A percentile compares a stretch with the other conserved stretches of the same genome.
phyloP scores from a whole-genome alignment of 805 yeast genomes.

The Starmerella potacharoeniae region DNA sequence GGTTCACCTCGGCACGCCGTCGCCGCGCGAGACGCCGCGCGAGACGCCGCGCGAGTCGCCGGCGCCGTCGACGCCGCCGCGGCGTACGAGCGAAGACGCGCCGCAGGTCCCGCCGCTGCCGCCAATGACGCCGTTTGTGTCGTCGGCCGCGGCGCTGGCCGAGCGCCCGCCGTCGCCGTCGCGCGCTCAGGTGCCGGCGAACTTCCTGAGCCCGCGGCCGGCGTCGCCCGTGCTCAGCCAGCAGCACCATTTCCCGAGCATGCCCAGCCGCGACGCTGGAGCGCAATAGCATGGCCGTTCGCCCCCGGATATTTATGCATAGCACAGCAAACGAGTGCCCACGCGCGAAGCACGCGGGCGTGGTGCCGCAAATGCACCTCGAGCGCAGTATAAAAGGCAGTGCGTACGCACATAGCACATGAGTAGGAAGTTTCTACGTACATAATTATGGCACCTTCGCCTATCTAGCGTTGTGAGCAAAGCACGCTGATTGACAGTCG shows the following conservation, averaged over 20 bases:
- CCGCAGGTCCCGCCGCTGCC: neutral
- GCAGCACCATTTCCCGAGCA: constrained; percentile 2
- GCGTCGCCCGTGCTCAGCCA: constrained; percentile 13
- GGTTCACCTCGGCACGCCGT: neutral
- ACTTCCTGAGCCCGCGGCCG: constrained; percentile 5
- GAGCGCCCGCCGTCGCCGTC: constrained; percentile 19
- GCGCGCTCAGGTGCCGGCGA: constrained; percentile 17
- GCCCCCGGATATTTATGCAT: too few relatives aligned
- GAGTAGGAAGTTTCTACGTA: too few relatives aligned
- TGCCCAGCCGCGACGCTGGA: neutral
- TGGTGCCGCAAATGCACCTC: too few relatives aligned
- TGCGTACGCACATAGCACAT: too few relatives aligned
- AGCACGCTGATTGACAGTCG: too few relatives aligned
- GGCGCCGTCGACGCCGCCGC: constrained; percentile 1
- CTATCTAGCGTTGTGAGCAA: too few relatives aligned
- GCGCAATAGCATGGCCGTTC: neutral
- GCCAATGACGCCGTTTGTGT: neutral
- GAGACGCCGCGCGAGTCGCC: neutral
- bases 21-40: neutral
- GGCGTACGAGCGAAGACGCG: neutral
- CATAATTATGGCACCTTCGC: too few relatives aligned
- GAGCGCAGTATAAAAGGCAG: too few relatives aligned
- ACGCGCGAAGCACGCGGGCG: neutral
- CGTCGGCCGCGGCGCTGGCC: neutral
- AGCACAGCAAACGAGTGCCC: neutral